These are phyloP conservation scores for Pelargonium australe DNA, from an alignment of 441 rosid species.

Conservation along the genomic window DNA sequence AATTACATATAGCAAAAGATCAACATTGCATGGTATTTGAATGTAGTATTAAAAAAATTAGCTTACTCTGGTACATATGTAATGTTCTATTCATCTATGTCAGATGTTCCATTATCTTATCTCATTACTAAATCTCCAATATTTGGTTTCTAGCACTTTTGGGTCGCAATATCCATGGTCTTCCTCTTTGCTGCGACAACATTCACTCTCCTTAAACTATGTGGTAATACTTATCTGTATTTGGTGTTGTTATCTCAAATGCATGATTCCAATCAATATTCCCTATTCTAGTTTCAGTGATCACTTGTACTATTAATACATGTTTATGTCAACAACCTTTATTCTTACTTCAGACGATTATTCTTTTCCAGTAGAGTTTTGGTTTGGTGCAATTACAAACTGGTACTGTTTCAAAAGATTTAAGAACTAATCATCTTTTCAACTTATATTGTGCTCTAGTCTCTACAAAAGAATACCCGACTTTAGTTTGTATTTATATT, in stretches of 20 bases:
- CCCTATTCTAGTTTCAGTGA: not conserved
- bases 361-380: not conserved
- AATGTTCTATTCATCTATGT: not conserved
- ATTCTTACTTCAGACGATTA: not conserved
- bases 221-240: slow-evolving; percentile 33
- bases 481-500: no score
- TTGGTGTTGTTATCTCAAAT: not conserved
- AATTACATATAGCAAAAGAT: not conserved
- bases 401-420: no score
- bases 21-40: not conserved
- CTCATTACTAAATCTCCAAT: slow-evolving; percentile 19
- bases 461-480: no score
- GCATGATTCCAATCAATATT: not conserved
- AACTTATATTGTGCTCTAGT: no score
- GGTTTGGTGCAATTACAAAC: no score
- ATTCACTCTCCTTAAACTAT: slow-evolving; percentile 59
- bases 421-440: no score
- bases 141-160: slow-evolving; percentile 49
- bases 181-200: slow-evolving; percentile 64
- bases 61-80: not conserved
- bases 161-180: slow-evolving; percentile 71
- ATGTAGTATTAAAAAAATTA: no score
- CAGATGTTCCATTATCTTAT: slow-evolving; percentile 6
- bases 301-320: not conserved
- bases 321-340: not conserved